phyloP scores from a whole-genome alignment of 176 grass and related monocot genomes.

The Carex kokanica region DNA sequence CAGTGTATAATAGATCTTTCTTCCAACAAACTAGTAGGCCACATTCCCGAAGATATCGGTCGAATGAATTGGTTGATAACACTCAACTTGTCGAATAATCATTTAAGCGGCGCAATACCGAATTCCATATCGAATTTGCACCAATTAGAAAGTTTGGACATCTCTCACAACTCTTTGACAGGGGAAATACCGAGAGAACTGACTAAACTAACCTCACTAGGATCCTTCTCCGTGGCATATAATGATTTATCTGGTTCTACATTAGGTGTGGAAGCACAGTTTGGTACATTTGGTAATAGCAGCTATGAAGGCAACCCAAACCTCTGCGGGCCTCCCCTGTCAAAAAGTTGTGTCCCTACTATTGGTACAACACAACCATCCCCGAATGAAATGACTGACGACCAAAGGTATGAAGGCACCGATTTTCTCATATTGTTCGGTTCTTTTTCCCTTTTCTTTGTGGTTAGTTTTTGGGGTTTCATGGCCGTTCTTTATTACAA shows the following conservation, averaged over 20 bases:
- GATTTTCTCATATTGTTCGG: slow-evolving; percentile 2
- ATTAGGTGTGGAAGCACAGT: slow-evolving; percentile 7
- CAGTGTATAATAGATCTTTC: too few species aligned
- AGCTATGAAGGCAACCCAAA: slow-evolving; percentile 26
- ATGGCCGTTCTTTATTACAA: not conserved
- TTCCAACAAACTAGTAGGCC: too few species aligned
- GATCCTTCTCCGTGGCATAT: slow-evolving; percentile 23
- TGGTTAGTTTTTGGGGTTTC: not conserved
- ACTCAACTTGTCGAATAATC: slow-evolving; percentile 29
- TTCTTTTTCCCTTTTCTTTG: not conserved
- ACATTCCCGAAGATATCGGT: not conserved
- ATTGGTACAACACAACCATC: not conserved
- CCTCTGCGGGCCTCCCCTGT: not conserved
- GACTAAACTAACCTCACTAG: not conserved
- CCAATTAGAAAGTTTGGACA: slow-evolving; percentile 26
- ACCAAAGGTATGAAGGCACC: not conserved
- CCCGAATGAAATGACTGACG: not conserved
- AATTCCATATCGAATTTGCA: not conserved
- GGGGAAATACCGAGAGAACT: not conserved
- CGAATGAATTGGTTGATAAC: slow-evolving; percentile 9
- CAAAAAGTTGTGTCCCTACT: not conserved
- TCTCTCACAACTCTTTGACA: slow-evolving; percentile 25
- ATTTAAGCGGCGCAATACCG: slow-evolving; percentile 18
- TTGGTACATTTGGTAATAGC: not conserved
- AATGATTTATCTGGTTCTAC: slow-evolving; percentile 35